phyloP scores from a whole-genome alignment of 2,329 filamentous ascomycete species.

The Didymella lethalis region DNA sequence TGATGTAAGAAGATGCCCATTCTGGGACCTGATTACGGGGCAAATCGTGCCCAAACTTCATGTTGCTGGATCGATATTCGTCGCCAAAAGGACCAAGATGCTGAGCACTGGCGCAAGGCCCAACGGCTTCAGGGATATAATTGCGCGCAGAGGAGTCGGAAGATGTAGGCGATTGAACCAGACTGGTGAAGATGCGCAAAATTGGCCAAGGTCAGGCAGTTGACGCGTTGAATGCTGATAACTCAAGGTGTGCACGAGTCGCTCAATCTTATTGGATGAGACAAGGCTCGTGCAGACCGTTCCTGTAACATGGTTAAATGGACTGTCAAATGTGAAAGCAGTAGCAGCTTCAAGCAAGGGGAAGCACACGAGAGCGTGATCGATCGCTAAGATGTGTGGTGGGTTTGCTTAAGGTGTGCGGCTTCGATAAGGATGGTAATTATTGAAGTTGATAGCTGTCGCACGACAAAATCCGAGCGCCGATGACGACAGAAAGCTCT shows the following conservation, averaged over 20 bases:
- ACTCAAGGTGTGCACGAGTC: constrained; percentile 34
- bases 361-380: constrained; percentile 40
- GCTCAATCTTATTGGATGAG: constrained; percentile 46
- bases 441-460: constrained; percentile 27
- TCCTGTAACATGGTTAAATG: constrained; percentile 47
- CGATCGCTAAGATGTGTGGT: constrained; percentile 34
- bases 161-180: constrained; percentile 24
- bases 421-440: constrained; percentile 15
- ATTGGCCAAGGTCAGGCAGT: constrained; percentile 30
- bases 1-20: constrained; percentile 84
- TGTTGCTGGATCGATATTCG: constrained; percentile 27
- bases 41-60: constrained; percentile 65
- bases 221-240: constrained; percentile 31
- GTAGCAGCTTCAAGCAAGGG: constrained; percentile 38
- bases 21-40: constrained; percentile 85
- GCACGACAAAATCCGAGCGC: constrained; percentile 15
- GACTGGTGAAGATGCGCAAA: constrained; percentile 20
- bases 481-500: constrained; percentile 25
- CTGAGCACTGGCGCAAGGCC: constrained; percentile 9
- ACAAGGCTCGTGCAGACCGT: constrained; percentile 31
- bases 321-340: constrained; percentile 39
- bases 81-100: constrained; percentile 3
- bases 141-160: constrained; percentile 22
- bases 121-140: background rate
- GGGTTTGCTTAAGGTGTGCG: constrained; percentile 18